Evolutionary conservation across 768 basidiomycete species (phyloP).

Genomic region (Gloeopeniophorella convolvens): DNA sequence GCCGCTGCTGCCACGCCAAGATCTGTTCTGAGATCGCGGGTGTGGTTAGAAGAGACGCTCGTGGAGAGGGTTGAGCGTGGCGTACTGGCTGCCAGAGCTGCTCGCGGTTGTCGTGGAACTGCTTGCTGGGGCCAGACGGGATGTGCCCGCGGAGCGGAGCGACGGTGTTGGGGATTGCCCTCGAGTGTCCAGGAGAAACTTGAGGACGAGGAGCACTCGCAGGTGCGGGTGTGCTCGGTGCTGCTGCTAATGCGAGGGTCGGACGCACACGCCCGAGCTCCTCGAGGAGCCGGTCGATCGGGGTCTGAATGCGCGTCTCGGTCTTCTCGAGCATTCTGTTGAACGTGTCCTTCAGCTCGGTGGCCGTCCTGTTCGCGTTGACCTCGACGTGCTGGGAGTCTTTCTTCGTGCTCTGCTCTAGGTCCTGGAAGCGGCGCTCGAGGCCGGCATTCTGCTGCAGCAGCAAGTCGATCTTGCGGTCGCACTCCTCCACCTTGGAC

Average conservation of each 20-base stretch:
- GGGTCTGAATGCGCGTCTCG: slow-evolving; percentile 1
- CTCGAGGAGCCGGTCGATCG: slow-evolving; percentile 9
- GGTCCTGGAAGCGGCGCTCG: neutral
- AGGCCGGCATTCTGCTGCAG: neutral
- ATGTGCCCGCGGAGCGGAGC: neutral
- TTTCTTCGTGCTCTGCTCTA: slow-evolving; percentile 6
- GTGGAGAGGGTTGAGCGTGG: neutral
- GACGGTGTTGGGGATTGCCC: no score
- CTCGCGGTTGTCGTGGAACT: slow-evolving; percentile 4
- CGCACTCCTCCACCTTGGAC: neutral
- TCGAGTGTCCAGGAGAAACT: no score
- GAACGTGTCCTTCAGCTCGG: slow-evolving; percentile 4
- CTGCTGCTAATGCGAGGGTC: no score
- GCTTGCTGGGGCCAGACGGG: neutral
- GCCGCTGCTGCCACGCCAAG: neutral
- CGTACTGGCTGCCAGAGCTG: slow-evolving; percentile 3
- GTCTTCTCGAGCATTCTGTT: slow-evolving; percentile 6
- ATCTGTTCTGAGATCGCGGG: neutral
- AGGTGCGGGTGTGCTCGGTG: no score
- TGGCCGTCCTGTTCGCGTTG: neutral
- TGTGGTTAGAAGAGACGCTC: no score
- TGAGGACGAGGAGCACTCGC: no score
- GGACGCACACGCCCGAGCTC: slow-evolving; percentile 3
- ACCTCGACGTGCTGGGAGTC: slow-evolving; percentile 11
- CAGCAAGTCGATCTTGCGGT: neutral